Evolutionary conservation across 2,329 filamentous ascomycete genomes (phyloP), one percentile per base, ranked within the genome.

Genomic region (Acarospora socialis): DNA sequence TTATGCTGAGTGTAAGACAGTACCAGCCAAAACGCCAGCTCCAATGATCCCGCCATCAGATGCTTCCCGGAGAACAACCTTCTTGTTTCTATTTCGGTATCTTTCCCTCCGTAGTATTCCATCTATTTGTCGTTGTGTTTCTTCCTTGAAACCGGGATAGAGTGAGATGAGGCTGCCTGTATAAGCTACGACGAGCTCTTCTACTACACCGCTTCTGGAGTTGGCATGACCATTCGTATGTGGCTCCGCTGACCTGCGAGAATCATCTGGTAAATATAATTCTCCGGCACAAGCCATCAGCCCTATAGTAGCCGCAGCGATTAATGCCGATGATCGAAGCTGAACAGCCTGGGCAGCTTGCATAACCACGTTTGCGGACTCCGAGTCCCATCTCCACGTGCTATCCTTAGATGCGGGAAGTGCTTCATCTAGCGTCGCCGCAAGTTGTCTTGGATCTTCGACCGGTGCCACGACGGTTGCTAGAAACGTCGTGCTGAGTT

Each of bases 141-240:
- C 76, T 26, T 60, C 55, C 24, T 81, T 60, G 53, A 81, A 84
- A 43, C 79, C 68, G 28, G 81, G 79, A 46, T 83, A 83, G 46
- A 81, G 73, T n/a, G 74, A 70, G 37, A 86, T 86, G 46, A 80
- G 83, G 5, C 79, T 77, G 19, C 81, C 81, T 0, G 81, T 83
- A 48, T 82, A 86, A 1, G 80, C 81, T 14, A 86, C 77, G 1
- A 81, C 73, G 18, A 87, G 52, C 43, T 81, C 75, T 38, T 72
- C 65, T 1, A 56, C 53, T 5, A 55, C 57, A 4, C 56, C 40
- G 23, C 35, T 43, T 28, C 34, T 38, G 7, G 33, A 30, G 16
- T 13, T 41, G 26, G 7, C 45, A 38, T 24, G 28, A 14, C 12
- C 28, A 13, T 5, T n/a, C 12, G 2, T 16, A 7, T 14, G 7